Percentiles rank a stretch among this genome's conserved stretches.
phyloP scores from a whole-genome alignment of 1,284 basidiomycete species.

The Agroathelia rolfsii region DNA sequence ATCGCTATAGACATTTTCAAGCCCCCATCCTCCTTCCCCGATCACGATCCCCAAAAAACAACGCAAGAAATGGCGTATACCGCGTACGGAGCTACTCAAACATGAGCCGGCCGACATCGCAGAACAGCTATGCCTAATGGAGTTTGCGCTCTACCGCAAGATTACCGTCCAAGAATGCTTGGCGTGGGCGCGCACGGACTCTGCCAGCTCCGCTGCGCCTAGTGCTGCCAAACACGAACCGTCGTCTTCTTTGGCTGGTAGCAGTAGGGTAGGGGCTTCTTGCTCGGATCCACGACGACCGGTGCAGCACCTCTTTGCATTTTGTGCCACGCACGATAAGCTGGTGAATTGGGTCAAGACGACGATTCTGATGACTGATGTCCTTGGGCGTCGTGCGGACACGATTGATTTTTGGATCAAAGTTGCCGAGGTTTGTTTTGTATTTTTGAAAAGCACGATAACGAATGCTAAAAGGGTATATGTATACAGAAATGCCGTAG shows the following conservation, averaged over 20 bases:
- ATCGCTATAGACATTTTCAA: too few species aligned
- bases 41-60: conserved; percentile 21
- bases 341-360: conserved; percentile 56
- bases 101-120: conserved; percentile 48
- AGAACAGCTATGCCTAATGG: conserved; percentile 52
- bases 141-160: conserved; percentile 47
- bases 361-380: conserved; percentile 44
- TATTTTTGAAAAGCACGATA: conserved; percentile 1
- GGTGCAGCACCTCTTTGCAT: conserved; percentile 38
- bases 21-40: conserved; percentile 16
- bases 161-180: conserved; percentile 55
- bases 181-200: conserved; percentile 34
- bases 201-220: too few species aligned
- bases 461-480: conserved; percentile 8
- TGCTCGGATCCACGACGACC: too few species aligned
- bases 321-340: conserved; percentile 52
- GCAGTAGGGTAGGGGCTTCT: too few species aligned
- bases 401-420: conserved; percentile 68
- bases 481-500: conserved; percentile 47
- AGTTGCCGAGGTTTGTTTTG: conserved; percentile 53
- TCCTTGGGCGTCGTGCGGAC: conserved; percentile 41
- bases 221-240: too few species aligned
- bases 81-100: conserved; percentile 42
- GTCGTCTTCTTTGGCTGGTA: too few species aligned
- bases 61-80: conserved; percentile 31